Percentiles rank a stretch among this genome's conserved stretches.
These are phyloP conservation scores for Conoideocrella luteorostrata DNA, from an alignment of 2,329 filamentous ascomycete species.

Conservation along the genomic window DNA sequence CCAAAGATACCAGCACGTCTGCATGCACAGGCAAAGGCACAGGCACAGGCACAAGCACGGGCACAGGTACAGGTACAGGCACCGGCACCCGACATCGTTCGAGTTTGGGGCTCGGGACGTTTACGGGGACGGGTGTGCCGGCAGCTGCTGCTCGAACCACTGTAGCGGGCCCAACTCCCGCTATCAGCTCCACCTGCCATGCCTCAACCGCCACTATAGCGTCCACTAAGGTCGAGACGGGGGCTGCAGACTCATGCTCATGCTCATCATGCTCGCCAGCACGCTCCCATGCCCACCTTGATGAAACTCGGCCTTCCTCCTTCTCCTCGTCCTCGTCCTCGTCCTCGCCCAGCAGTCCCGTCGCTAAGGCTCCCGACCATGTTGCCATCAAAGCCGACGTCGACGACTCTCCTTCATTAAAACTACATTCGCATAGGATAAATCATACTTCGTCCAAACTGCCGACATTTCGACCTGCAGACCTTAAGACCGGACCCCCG, in stretches of 20 bases:
- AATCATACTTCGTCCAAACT: slow-evolving; percentile 50
- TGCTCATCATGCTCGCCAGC: background rate
- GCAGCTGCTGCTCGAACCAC: background rate
- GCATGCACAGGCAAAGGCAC: background rate
- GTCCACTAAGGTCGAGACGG: background rate
- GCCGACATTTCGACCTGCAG: slow-evolving; percentile 48
- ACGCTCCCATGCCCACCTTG: background rate
- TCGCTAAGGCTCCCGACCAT: background rate
- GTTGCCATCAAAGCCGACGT: background rate
- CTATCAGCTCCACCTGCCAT: slow-evolving; percentile 8
- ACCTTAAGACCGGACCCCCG: slow-evolving; percentile 30
- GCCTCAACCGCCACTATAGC: slow-evolving; percentile 1
- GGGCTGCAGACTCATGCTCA: background rate
- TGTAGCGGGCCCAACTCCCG: background rate
- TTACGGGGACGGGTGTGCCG: background rate
- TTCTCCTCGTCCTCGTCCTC: background rate
- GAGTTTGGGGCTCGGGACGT: background rate
- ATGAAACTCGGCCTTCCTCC: background rate
- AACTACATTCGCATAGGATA: slow-evolving; percentile 42
- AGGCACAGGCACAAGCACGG: background rate
- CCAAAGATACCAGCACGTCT: background rate
- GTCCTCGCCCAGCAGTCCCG: background rate
- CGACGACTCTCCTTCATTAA: slow-evolving; percentile 6
- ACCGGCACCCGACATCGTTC: no score
- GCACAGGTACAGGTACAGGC: background rate